Conservation (phyloP, 306 rosid species). For the Vigna mungo region DNA sequence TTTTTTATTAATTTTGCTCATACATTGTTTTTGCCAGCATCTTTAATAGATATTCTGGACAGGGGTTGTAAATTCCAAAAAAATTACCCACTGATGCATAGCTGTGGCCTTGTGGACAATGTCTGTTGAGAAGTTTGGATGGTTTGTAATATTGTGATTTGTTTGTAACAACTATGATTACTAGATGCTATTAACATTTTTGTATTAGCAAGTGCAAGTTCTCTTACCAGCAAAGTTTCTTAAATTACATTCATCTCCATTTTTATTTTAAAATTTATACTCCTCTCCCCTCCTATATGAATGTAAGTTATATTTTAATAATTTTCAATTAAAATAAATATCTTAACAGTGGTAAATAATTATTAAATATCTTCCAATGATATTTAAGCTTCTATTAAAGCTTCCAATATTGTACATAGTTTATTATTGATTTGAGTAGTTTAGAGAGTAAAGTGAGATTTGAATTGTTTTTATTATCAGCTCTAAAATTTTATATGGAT, state of each 20-base stretch:
- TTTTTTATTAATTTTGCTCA: slow-evolving; percentile 46
- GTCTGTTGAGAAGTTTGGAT: slow-evolving; percentile 38
- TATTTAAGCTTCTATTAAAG: neutral
- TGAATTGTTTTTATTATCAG: no score
- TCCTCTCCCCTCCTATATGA: no score
- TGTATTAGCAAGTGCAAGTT: neutral
- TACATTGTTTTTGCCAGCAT: slow-evolving; percentile 45
- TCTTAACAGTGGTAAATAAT: no score
- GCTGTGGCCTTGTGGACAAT: slow-evolving; percentile 38
- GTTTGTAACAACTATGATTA: slow-evolving; percentile 42
- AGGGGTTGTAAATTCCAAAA: slow-evolving; percentile 37
- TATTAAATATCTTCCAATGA: no score
- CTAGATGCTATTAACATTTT: slow-evolving; percentile 37
- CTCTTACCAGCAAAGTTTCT: neutral
- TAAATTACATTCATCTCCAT: neutral
- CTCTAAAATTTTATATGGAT: no score
- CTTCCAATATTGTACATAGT: neutral
- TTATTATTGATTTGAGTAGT: neutral
- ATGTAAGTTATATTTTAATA: no score
- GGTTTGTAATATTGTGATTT: slow-evolving; percentile 45
- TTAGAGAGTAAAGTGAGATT: neutral
- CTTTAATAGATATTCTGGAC: slow-evolving; percentile 48
- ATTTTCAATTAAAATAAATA: no score
- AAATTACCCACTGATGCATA: slow-evolving; percentile 23
- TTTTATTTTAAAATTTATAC: no score